Percentiles rank a stretch among this genome's conserved stretches.
These are phyloP conservation scores for Orbilia oligospora DNA, from an alignment of 2,329 filamentous ascomycete species.

Conservation along the genomic window DNA sequence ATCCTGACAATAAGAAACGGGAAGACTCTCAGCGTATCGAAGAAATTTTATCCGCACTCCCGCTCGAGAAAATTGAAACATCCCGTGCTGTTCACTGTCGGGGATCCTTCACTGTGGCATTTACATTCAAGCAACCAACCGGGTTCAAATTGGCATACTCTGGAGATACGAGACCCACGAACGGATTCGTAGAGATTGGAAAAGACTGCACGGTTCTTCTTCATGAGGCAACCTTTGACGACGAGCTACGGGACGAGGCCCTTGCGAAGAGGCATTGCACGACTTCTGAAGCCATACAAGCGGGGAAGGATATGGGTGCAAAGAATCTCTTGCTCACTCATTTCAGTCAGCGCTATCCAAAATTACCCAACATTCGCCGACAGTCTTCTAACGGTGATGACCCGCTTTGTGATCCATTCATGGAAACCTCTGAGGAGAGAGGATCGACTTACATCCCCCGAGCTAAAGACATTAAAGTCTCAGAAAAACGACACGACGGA, in stretches of 20 bases:
- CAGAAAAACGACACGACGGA: conserved; percentile 17
- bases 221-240: conserved; percentile 96
- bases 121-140: conserved; percentile 78
- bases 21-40: conserved; percentile 54
- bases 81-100: conserved; percentile 76
- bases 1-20: conserved; percentile 65
- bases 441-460: conserved; percentile 14
- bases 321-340: conserved; percentile 88
- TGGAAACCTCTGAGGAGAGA: conserved; percentile 46
- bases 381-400: conserved; percentile 63
- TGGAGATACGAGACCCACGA: conserved; percentile 88
- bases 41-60: conserved; percentile 61
- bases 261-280: conserved; percentile 91
- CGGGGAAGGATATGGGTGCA: conserved; percentile 84
- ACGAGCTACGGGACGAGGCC: conserved; percentile 84
- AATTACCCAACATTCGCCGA: conserved; percentile 73
- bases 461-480: conserved; percentile 13
- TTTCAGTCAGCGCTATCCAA: conserved; percentile 94
- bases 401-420: conserved; percentile 63
- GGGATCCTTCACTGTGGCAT: conserved; percentile 80
- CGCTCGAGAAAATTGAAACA: conserved; percentile 64
- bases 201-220: conserved; percentile 84
- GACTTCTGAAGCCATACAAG: conserved; percentile 83
- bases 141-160: conserved; percentile 92
- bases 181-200: conserved; percentile 79